A percentile compares a stretch with the other conserved stretches of the same genome.
Evolutionary conservation across 2,329 filamentous ascomycete species (phyloP).

Genomic region (Ophiocordyceps camponoti-floridani): DNA sequence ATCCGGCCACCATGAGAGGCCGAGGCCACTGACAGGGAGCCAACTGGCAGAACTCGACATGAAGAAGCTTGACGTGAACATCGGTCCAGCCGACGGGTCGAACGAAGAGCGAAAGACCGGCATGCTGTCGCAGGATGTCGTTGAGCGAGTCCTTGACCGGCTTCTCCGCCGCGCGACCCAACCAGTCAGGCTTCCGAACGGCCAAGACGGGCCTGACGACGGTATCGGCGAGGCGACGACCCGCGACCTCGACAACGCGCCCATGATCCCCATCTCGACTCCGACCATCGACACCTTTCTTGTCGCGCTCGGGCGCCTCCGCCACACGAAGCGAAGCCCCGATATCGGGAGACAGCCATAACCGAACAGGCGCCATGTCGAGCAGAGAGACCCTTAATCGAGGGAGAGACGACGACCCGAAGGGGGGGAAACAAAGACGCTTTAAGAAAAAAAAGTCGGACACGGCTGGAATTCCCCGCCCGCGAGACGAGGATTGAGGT

Average conservation of each 20-base stretch:
- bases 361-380: not conserved
- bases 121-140: constrained; percentile 30
- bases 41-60: constrained; percentile 24
- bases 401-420: not conserved
- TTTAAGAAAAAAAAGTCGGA: not conserved
- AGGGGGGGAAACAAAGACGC: not conserved
- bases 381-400: not conserved
- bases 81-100: constrained; percentile 39
- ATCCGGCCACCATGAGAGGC: constrained; percentile 14
- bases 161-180: too few species aligned
- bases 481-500: not conserved
- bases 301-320: not conserved
- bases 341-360: not conserved
- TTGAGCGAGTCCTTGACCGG: constrained; percentile 25
- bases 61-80: constrained; percentile 27
- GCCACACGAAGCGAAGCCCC: not conserved
- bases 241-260: too few species aligned
- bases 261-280: too few species aligned
- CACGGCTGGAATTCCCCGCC: not conserved
- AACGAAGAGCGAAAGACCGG: constrained; percentile 28
- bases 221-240: not conserved
- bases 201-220: not conserved
- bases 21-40: constrained; percentile 22
- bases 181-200: not conserved
- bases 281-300: too few species aligned